Conservation (phyloP, 2,329 filamentous ascomycete genomes). For the Alternaria sp. region DNA sequence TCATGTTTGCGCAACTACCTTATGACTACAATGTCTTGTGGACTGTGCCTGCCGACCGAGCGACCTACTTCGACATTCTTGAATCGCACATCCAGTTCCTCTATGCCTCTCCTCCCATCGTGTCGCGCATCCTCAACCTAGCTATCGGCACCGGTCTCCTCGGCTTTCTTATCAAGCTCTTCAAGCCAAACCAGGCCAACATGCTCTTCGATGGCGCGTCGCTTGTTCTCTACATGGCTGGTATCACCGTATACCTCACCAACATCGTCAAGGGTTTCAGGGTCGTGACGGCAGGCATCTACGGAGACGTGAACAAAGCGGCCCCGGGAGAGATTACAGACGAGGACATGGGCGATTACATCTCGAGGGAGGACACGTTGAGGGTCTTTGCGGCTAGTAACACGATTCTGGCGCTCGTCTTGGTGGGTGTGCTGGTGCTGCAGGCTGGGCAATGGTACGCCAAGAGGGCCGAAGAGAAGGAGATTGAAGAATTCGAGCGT, state of each 20-base stretch:
- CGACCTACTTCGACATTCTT: constrained; percentile 80
- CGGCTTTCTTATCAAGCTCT: constrained; percentile 93
- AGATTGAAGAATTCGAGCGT: constrained; percentile 72
- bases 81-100: constrained; percentile 92
- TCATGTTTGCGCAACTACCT: constrained; percentile 94
- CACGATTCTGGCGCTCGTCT: constrained; percentile 90
- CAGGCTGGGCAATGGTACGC: constrained; percentile 99
- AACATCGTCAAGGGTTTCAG: constrained; percentile 97
- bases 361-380: constrained; percentile 87
- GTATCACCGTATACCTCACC: constrained; percentile 89
- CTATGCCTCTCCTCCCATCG: constrained; percentile 89
- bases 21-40: constrained; percentile 94
- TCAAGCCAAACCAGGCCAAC: constrained; percentile 91
- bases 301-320: constrained; percentile 57
- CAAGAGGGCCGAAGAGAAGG: constrained; percentile 88
- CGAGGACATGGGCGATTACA: constrained; percentile 65
- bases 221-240: constrained; percentile 80
- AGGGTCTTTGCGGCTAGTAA: constrained; percentile 93
- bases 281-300: constrained; percentile 78
- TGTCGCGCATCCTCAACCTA: constrained; percentile 93
- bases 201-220: constrained; percentile 88
- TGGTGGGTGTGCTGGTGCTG: constrained; percentile 89
- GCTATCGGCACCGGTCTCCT: constrained; percentile 86
- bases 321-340: constrained; percentile 42
- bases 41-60: constrained; percentile 71